Base-by-base conservation (phyloP, 2,329 filamentous ascomycete genomes). In the Neofusicoccum cordaticola region DNA sequence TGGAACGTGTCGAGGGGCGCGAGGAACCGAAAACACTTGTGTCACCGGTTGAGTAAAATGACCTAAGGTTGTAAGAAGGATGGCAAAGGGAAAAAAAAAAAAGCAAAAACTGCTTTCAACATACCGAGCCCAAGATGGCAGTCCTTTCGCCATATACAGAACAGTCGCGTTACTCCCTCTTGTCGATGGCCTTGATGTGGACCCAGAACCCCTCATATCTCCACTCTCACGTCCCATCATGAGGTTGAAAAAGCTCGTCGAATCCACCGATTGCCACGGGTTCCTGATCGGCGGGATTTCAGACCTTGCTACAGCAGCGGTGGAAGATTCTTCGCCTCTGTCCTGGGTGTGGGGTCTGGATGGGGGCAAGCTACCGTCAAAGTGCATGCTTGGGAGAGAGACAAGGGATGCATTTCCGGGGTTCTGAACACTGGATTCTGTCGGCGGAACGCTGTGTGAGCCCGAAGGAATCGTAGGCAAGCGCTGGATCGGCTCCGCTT, bases 51-150 rank as follows among this genome's bases (percentile, higher is more conserved):
- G 61, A 56, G 31, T 63, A 63, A 22, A 63, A 63, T 3, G 61
- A 53, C 17, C 61, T 56, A 41, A 12, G 1, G n/a, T 63, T 37
- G 27, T 53, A 31, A 63, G 42, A 22, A 35, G 31, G 13, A 5
- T 11, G 11, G 27, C 15, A 17, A 37, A 15, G 13, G 22, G 22
- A 3, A 22, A 22, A 22, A 22, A 22, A 22, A 3, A 39, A 34
- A 12, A 1, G 11, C 12, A 17, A 9, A 31, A 37, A 34, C 12
- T 11, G 17, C 17, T 27, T 27, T 35, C 17, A 35, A 31, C 63
- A n/a, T 61, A 65, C 63, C 63, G 47, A 22, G 63, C 63, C 63
- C 63, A 65, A 9, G 53, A 15, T 17, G 63, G 63, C 9, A 65
- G 39, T 9, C 45, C 56, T 15, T 41, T 34, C 5, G 63, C 63